Evolutionary conservation across 306 rosid genomes (phyloP), one percentile per base, ranked within the genome.

Genomic region (Glycine soja): DNA sequence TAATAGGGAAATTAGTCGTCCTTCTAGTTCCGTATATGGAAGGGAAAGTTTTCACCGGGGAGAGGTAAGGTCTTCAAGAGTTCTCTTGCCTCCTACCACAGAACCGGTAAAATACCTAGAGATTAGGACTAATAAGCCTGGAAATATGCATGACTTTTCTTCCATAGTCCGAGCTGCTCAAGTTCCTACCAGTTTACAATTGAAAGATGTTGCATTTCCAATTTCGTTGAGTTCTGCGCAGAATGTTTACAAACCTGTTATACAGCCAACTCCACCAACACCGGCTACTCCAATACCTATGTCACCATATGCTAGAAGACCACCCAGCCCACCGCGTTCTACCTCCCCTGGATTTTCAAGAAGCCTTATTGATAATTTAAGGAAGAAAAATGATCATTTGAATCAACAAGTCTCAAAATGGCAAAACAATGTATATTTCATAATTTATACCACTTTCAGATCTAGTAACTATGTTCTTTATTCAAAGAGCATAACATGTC

Each of bases 301-400:
- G 63, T 89, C 97, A 58, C 97, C 97, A 0, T 90, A 86, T 77
- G 38, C 93, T 68, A 89, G 88, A 83, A 88, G 86, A 84, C 97
- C 91, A 47, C 97, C 91, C 43, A 96, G 99, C 90, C 97, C 97
- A 56, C 94, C 97, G 8, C 92, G 91, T 10, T 86, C 90, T 70
- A 34, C 74, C 18, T 83, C 90, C 82, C 97, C 97, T 14, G 88
- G 89, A 83, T 92, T 92, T 80, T 96, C 98, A 24, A 92, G 84
- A 88, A 90, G 95, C 78, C 86, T 96, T 62, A 88, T 96, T 40
- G 99, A 96, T 32, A 89, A 85, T 85, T 89, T 96, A 46, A 93
- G 74, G 90, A 92, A 81, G 84, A 88, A 90, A 67, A 96, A 86
- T 65, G 98, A 88, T 69, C 70, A 80, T 58, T 32, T 96, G 84